Base-by-base conservation (phyloP, 768 basidiomycete species). In the Cystofilobasidium macerans region DNA sequence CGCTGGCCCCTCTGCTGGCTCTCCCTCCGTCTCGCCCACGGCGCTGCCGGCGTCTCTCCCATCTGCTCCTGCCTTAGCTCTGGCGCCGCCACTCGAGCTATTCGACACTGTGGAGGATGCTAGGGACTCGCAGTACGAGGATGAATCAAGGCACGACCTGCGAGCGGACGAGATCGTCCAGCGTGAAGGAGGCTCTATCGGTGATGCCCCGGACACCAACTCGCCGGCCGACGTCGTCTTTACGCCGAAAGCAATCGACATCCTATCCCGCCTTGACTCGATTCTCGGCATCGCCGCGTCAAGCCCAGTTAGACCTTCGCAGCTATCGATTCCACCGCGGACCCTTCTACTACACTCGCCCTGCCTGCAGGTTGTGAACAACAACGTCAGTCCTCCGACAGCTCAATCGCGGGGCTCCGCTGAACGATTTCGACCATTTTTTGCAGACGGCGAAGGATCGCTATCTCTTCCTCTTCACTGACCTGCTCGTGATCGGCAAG, bases 381-480 rank as follows among this genome's bases (percentile, higher is more conserved):
- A 85, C 47, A 66, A 76, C 60, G 76, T 75, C 40, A 73, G 74
- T 73, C 32, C 12, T n/a, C n/a, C 6, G 12, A n/a, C 26, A 8
- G 16, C 62, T 35, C 57, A 12, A 26, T 32, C 13, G 36, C 33
- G 26, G 8, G 28, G 22, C 9, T 40, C 9, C 38, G 9, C 16
- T 40, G 9, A 16, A 47, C 62, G 60, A 68, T 62, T 70, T 33
- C 35, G 1, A 38, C 33, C 35, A 16, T 30, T 33, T 32, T 20
- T 32, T 22, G 14, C 87, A 94, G 76, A 92, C 88, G 0, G 87
- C 92, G 75, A 97, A 98, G 76, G 92, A 97, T 73, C 85, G 95
- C 14, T 89, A 90, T 78, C 82, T 98, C 13, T 93, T 98, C 79
- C 82, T 98, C n/a, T 99, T 99, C 82, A 90, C 80, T 75, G 95